phyloP scores from a whole-genome alignment of 2,329 filamentous ascomycete species.

The Xylariaceae sp. region DNA sequence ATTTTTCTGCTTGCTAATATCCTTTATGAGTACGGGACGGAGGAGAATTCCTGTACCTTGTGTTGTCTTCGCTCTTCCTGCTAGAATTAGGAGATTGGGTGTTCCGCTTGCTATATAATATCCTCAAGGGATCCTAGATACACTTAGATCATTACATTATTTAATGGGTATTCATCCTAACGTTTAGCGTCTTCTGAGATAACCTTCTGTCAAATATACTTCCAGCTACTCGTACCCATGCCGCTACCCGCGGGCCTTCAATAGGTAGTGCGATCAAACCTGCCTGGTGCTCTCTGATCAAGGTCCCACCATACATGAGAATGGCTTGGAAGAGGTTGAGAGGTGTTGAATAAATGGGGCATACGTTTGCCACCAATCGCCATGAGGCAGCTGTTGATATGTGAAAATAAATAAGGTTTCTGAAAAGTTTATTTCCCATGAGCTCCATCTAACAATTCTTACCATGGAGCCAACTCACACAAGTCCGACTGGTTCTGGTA shows the following conservation, averaged over 20 bases:
- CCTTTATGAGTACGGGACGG: background rate
- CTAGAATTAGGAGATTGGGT: no score
- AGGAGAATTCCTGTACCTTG: background rate
- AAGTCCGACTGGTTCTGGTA: conserved; percentile 16
- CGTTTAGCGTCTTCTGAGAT: background rate
- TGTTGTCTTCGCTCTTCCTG: background rate
- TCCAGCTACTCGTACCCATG: background rate
- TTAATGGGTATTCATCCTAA: no score
- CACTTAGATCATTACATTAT: no score
- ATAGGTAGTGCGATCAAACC: background rate
- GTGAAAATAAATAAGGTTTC: conserved; percentile 30
- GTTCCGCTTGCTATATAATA: no score
- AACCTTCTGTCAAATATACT: background rate
- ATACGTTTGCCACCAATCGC: conserved; percentile 13
- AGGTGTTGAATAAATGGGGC: conserved; percentile 17
- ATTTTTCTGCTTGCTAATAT: background rate
- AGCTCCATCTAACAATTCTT: conserved; percentile 21
- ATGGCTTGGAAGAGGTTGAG: conserved; percentile 1
- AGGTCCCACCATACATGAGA: conserved; percentile 13
- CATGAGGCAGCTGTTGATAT: conserved; percentile 14
- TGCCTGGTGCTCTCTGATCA: conserved; percentile 1
- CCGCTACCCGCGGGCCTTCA: background rate
- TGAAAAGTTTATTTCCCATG: conserved; percentile 4
- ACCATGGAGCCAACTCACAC: conserved; percentile 21
- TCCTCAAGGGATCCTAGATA: no score